Evolutionary conservation across 495 filamentous ascomycete species (phyloP).

Genomic region (Talaromyces ruber): DNA sequence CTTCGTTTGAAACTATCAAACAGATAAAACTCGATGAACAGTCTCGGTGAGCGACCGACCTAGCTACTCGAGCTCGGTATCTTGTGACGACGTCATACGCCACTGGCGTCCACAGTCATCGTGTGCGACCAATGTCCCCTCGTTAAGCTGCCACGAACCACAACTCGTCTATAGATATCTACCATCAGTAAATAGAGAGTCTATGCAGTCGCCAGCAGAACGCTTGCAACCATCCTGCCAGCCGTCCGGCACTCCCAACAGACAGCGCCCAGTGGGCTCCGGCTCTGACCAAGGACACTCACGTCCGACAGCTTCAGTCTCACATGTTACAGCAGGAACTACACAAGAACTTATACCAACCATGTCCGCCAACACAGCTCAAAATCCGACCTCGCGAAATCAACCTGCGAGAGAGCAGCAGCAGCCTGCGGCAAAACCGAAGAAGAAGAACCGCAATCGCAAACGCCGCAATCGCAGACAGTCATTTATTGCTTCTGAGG

Average conservation of each 20-base stretch:
- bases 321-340: not conserved
- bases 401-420: not conserved
- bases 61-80: not conserved
- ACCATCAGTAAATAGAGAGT: not conserved
- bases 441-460: slow-evolving; percentile 31
- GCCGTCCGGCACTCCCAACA: not conserved
- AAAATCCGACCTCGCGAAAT: slow-evolving; percentile 12
- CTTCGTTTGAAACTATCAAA: not conserved
- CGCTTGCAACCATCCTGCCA: not conserved
- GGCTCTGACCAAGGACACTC: not conserved
- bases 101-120: not conserved
- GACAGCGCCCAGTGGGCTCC: not conserved
- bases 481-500: slow-evolving; percentile 27
- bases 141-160: not conserved
- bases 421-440: slow-evolving; percentile 15
- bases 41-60: not conserved
- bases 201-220: not conserved
- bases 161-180: not conserved
- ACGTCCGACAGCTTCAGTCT: not conserved
- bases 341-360: not conserved
- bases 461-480: slow-evolving; percentile 32
- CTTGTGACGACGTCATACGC: slow-evolving; percentile 7
- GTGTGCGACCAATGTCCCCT: not conserved
- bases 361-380: not conserved
- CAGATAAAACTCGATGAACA: not conserved